Conservation (phyloP, 345 rosid species). For the Eucalyptus camaldulensis region DNA sequence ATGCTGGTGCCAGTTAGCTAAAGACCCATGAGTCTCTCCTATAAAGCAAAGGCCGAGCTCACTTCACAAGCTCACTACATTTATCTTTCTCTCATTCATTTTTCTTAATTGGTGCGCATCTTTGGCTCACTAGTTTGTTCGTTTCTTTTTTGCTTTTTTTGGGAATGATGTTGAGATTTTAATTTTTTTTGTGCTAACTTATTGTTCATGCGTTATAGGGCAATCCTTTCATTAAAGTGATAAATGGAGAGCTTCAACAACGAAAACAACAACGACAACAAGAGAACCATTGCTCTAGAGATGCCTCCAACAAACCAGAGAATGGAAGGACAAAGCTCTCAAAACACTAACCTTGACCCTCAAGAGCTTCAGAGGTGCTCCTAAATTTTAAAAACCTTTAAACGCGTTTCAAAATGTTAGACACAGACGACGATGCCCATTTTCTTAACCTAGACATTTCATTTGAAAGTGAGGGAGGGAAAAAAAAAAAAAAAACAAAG, state of each 20-base stretch:
- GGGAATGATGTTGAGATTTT: not conserved
- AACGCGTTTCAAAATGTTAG: not conserved
- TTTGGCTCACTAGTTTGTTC: not conserved
- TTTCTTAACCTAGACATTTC: not conserved
- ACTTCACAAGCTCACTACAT: not conserved
- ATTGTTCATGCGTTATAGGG: not conserved
- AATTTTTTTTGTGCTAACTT: not conserved
- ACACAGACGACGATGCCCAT: not conserved
- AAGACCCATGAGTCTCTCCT: not conserved
- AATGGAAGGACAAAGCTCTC: constrained; percentile 8
- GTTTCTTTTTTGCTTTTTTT: not conserved
- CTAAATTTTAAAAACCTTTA: not conserved
- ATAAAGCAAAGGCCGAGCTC: not conserved
- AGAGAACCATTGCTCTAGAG: not conserved
- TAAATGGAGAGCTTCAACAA: not conserved
- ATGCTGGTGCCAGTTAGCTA: not conserved
- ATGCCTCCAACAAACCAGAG: not conserved
- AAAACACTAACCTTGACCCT: not conserved
- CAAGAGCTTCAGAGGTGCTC: not conserved
- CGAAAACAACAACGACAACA: not conserved
- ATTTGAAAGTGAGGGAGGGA: not conserved
- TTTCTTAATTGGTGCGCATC: not conserved
- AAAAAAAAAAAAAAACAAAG: not conserved
- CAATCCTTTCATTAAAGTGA: not conserved
- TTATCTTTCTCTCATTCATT: not conserved